Base-by-base conservation (phyloP, 371 early-diverging fungal genomes). In the Mortierella sp. region DNA sequence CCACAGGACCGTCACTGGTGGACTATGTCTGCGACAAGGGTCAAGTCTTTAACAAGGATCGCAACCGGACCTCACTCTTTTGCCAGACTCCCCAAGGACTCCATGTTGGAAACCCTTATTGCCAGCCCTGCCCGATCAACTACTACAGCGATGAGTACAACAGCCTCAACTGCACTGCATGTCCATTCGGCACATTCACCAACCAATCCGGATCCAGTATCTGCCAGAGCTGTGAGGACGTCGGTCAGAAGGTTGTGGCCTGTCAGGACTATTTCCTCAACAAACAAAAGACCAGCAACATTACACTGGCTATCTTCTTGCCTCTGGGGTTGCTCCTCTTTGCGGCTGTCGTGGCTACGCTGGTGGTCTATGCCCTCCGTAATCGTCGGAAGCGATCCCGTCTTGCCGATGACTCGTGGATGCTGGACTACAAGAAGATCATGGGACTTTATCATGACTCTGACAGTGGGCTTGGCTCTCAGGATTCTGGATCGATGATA, bases 341-440 rank as follows among this genome's bases (percentile, higher is more conserved):
- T 16, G 64, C 21, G 3, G 74, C 74, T 0, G 3, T 78, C 26
- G 55, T 67, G 37, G 54, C 51, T 2, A 37, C 72, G 0, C 24
- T 71, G 11, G 43, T 74, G 37, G 14, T 75, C 51, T 77, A 72
- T 53, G 53, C 40, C 21, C 74, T 44, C 50, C 82, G 82, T 28
- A 82, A 61, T 43, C 76, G 82, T 28, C 76, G 75, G 34, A 82
- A 79, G 28, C 82, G 79, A 0, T 79, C 79, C 9, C 82, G 86
- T 5, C 76, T 86, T 9, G 53, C 76, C 1, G 86, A 86, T 44
- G 86, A 86, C 48, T 86, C 86, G 24, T 86, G 86, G 86, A 82
- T 81, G 70, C 75, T 86, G 51, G 82, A 86, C 37, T 86, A 82
- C 75, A 86, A 79, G 73, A 50, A 70, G 14, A 70, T 86, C 26